Base-by-base conservation (phyloP, 345 rosid genomes). In the Rhizophora apiculata region DNA sequence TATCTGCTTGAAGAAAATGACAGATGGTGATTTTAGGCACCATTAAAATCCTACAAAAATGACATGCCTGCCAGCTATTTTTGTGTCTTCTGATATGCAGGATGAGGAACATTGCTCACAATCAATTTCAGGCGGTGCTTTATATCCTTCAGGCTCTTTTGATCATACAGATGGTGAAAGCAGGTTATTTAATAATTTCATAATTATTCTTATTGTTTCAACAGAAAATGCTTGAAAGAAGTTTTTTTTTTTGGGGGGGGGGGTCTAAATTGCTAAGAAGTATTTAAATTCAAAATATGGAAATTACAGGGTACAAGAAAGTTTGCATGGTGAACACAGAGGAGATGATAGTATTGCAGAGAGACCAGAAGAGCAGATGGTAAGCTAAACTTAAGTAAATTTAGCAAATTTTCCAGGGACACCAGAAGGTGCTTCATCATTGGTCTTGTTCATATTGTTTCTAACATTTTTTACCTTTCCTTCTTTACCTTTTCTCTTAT, bases 31-130 rank as follows among this genome's bases (percentile, higher is more conserved):
- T 43, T 2, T 19, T 43, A 43, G 3, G 18, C 5, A 0, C 16
- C 18, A 13, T 13, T 43, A 43, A 43, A 9, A 43, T 43, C 13
- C 49, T 43, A 13, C 49, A 43, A 43, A 22, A 11, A 13, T 57
- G 37, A n/a, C 6, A 34, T 51, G 3, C 20, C 21, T 37, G 57
- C n/a, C 22, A 34, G 29, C 18, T 39, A 15, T 32, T 30, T 72
- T 29, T 53, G 7, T 61, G 20, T 71, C 76, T 71, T 24, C 67
- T 75, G 56, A 31, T 73, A 53, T 76, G 75, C 85, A 92, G 99
- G 91, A 85, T 67, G 88, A 82, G 68, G 78, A 74, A 30, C 82
- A 79, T 63, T 64, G 83, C 65, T 82, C 81, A 46, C 85, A 73
- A 69, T 80, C 76, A 51, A 67, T 63, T 73, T 32, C 70, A 71